These are phyloP conservation scores for Aethionema arabicum DNA, from an alignment of 345 rosid genomes.

Conservation along the genomic window DNA sequence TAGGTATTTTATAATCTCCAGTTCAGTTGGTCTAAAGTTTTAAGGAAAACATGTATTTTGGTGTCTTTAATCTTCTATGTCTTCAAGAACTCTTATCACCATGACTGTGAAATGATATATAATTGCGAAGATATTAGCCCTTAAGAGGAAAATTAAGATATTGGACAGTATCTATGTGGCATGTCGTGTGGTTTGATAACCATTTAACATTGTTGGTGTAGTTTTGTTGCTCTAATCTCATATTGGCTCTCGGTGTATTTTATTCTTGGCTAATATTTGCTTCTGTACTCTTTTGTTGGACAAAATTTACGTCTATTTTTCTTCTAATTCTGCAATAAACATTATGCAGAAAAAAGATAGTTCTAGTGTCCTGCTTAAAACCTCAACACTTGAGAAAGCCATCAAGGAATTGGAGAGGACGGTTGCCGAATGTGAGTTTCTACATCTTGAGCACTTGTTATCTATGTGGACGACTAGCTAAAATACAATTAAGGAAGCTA, in stretches of 20 bases:
- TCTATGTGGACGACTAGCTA: slow-evolving; percentile 12
- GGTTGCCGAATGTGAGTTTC: slow-evolving; percentile 86
- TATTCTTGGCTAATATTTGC: slow-evolving; percentile 15
- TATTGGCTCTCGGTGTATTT: slow-evolving; percentile 10
- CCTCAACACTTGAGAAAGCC: slow-evolving; percentile 79
- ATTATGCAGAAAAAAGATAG: slow-evolving; percentile 53
- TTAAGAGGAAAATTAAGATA: slow-evolving; percentile 11
- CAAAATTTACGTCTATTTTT: background rate
- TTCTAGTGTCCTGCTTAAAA: slow-evolving; percentile 56
- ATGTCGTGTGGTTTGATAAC: slow-evolving; percentile 9
- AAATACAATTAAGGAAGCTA: slow-evolving; percentile 10
- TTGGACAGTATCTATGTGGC: background rate
- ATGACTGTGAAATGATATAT: slow-evolving; percentile 12
- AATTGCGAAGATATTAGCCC: slow-evolving; percentile 4
- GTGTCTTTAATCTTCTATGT: slow-evolving; percentile 21
- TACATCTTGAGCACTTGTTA: slow-evolving; percentile 3
- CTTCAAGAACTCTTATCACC: background rate
- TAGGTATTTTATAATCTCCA: background rate
- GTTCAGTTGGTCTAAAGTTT: slow-evolving; percentile 8
- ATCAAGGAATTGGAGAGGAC: slow-evolving; percentile 82
- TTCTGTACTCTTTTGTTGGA: background rate
- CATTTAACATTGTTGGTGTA: slow-evolving; percentile 10
- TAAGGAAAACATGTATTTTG: slow-evolving; percentile 5
- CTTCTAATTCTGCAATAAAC: slow-evolving; percentile 44
- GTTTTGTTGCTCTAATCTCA: slow-evolving; percentile 28